phyloP scores from a whole-genome alignment of 1,284 basidiomycete genomes.

The Marasmius oreades region DNA sequence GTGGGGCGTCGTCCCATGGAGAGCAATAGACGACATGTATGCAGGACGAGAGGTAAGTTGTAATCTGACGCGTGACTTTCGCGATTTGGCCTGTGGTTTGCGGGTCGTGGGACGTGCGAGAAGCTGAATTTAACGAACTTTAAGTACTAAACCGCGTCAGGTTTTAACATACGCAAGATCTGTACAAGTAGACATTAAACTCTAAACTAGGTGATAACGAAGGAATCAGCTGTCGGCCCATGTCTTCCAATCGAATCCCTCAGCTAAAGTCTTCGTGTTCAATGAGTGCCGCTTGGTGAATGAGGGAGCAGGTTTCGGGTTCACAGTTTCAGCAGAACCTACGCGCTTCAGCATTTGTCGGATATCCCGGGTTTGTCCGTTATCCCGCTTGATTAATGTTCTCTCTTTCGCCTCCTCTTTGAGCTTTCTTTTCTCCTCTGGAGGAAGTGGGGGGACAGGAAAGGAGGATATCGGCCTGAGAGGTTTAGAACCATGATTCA shows the following conservation, averaged over 20 bases:
- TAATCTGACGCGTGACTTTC: too few relatives aligned
- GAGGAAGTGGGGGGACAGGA: slow-evolving; percentile 28
- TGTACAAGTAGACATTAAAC: too few relatives aligned
- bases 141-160: too few relatives aligned
- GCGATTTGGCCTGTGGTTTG: too few relatives aligned
- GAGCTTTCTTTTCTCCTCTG: slow-evolving; percentile 13
- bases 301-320: not conserved
- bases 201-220: too few relatives aligned
- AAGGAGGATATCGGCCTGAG: slow-evolving; percentile 36
- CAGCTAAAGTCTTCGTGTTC: not conserved
- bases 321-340: not conserved
- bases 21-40: not conserved
- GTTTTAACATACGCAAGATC: too few relatives aligned
- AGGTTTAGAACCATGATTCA: slow-evolving; percentile 16
- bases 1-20: not conserved
- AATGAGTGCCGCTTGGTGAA: not conserved
- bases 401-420: slow-evolving; percentile 9
- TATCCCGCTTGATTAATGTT: not conserved
- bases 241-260: not conserved
- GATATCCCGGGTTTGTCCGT: not conserved
- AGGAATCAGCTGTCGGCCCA: too few relatives aligned
- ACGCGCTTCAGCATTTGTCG: slow-evolving; percentile 1
- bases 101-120: too few relatives aligned
- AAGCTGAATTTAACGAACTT: too few relatives aligned
- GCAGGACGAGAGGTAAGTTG: too few relatives aligned